These are phyloP conservation scores for Lodderomyces beijingensis DNA, from an alignment of 1,139 yeast species.

Conservation along the genomic window DNA sequence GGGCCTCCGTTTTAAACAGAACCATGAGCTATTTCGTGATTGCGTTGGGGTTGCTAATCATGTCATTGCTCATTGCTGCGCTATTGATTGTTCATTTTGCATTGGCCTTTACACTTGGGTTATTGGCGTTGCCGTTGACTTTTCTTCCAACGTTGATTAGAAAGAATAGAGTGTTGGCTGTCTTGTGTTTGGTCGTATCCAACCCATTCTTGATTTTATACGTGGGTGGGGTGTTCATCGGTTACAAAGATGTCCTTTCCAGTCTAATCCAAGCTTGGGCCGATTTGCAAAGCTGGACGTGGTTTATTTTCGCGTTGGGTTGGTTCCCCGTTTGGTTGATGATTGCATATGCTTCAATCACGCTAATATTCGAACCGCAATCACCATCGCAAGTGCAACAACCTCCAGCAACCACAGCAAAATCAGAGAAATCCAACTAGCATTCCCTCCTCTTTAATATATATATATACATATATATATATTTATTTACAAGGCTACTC, in stretches of 20 bases:
- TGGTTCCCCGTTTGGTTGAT: conserved; percentile 85
- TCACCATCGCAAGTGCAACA: background rate
- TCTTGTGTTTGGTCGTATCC: conserved; percentile 38
- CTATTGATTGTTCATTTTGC: conserved; percentile 82
- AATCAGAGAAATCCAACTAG: background rate
- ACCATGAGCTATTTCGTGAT: conserved; percentile 2
- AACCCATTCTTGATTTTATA: conserved; percentile 46
- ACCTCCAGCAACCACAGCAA: background rate
- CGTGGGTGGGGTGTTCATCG: conserved; percentile 29
- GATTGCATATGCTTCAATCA: conserved; percentile 27
- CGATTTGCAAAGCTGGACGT: conserved; percentile 79
- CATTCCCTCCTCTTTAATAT: background rate
- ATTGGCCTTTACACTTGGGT: conserved; percentile 66
- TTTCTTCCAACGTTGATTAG: conserved; percentile 46
- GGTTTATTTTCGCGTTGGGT: conserved; percentile 68
- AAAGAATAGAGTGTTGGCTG: conserved; percentile 18
- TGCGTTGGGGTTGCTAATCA: conserved; percentile 21
- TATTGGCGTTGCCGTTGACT: conserved; percentile 67
- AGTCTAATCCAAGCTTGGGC: conserved; percentile 63
- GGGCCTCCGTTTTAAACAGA: background rate
- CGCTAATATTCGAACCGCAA: background rate
- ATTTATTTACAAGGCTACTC: background rate
- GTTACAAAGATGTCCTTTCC: conserved; percentile 33
- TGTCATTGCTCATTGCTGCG: conserved; percentile 64
- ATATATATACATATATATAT: conserved; percentile 5